Conservation (phyloP, 2,329 filamentous ascomycete genomes). For the Geosmithia flava region DNA sequence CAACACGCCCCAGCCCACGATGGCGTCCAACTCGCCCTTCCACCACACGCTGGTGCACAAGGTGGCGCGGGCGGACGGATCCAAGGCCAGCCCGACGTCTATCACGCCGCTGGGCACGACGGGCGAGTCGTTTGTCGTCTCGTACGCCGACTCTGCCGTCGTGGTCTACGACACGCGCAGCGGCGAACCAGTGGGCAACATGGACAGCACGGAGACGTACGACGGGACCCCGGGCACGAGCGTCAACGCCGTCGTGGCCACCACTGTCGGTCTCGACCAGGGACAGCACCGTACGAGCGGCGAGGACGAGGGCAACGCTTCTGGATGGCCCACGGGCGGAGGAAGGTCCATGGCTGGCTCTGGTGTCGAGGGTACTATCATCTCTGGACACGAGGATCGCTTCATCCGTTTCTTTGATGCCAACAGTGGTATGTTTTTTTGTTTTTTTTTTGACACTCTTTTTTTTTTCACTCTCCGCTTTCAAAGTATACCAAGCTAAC, state of each 20-base stretch:
- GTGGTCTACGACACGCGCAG: constrained; percentile 86
- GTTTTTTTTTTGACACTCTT: neutral
- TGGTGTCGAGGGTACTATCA: constrained; percentile 83
- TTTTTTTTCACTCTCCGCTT: neutral
- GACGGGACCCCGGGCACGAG: constrained; percentile 68
- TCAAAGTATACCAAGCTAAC: too few species aligned
- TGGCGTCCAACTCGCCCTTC: constrained; percentile 77
- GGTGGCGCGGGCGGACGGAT: constrained; percentile 57
- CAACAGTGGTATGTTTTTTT: constrained; percentile 71
- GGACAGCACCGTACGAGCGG: constrained; percentile 38
- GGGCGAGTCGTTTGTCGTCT: constrained; percentile 85
- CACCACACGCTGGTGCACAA: constrained; percentile 79
- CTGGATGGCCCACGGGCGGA: constrained; percentile 71
- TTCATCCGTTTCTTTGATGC: constrained; percentile 97
- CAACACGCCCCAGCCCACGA: constrained; percentile 77
- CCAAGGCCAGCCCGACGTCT: constrained; percentile 68
- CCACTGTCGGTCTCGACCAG: constrained; percentile 71
- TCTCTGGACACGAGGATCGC: constrained; percentile 91
- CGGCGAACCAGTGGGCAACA: constrained; percentile 80
- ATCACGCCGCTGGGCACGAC: constrained; percentile 78
- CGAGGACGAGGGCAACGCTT: constrained; percentile 56
- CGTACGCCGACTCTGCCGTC: constrained; percentile 81
- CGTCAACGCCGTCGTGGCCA: constrained; percentile 85
- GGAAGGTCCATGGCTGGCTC: constrained; percentile 52
- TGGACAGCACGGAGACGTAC: constrained; percentile 92